phyloP scores from a whole-genome alignment of 495 filamentous ascomycete genomes.

The Monascus purpureus region DNA sequence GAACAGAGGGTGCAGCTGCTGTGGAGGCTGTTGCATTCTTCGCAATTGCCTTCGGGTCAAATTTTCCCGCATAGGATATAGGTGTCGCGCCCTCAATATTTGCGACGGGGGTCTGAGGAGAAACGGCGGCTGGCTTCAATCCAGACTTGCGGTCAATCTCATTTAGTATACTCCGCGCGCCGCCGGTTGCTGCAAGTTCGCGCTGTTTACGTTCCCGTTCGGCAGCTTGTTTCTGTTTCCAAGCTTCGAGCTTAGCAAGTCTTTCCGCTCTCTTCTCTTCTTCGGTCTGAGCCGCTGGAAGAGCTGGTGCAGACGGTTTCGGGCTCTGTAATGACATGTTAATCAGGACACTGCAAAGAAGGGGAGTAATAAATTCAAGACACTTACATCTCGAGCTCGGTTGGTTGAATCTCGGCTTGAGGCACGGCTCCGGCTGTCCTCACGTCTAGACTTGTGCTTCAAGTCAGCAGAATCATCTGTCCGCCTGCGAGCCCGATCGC shows the following conservation, averaged over 20 bases:
- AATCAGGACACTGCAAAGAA: slow-evolving; percentile 1
- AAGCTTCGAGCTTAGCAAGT: slow-evolving; percentile 73
- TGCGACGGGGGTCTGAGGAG: slow-evolving; percentile 44
- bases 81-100: slow-evolving; percentile 27
- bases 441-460: slow-evolving; percentile 52
- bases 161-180: slow-evolving; percentile 52
- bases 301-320: slow-evolving; percentile 34
- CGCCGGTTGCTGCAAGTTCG: slow-evolving; percentile 44
- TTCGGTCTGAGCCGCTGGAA: slow-evolving; percentile 45
- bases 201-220: slow-evolving; percentile 66
- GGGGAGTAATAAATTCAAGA: neutral
- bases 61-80: slow-evolving; percentile 60
- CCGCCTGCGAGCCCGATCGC: slow-evolving; percentile 53
- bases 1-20: slow-evolving; percentile 25
- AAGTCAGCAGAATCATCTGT: slow-evolving; percentile 69
- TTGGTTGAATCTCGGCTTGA: slow-evolving; percentile 24
- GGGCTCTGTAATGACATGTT: slow-evolving; percentile 15
- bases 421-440: slow-evolving; percentile 45
- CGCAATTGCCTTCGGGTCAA: slow-evolving; percentile 75
- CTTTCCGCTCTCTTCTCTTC: slow-evolving; percentile 76
- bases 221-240: slow-evolving; percentile 79
- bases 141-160: slow-evolving; percentile 63
- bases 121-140: slow-evolving; percentile 34
- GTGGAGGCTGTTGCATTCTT: slow-evolving; percentile 47
- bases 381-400: slow-evolving; percentile 42